Base-by-base conservation (phyloP, 345 rosid species). In the Nephelium lappaceum region DNA sequence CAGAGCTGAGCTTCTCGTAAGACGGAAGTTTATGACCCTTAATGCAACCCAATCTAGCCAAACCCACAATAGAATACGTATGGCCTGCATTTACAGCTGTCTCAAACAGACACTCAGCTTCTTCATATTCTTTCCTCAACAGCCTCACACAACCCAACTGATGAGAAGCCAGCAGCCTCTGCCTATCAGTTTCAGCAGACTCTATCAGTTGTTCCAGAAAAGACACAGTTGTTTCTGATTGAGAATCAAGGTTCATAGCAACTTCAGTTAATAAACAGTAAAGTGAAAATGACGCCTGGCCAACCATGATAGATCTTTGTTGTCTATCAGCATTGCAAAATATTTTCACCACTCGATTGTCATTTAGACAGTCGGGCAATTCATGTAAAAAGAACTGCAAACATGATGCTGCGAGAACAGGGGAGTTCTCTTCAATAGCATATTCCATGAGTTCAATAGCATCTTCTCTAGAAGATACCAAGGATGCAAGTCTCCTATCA, bases 361-460 rank as follows among this genome's bases (percentile, higher is more conserved):
- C 97, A 16, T 81, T 89, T 84, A 96, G 81, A 84, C 97, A 91
- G 67, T 89, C 89, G 2, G 98, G 98, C 69, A 96, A 80, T 70
- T 94, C 91, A 18, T 82, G 89, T 41, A 96, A 88, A 83, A 96
- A 91, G 42, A 84, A 83, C 79, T 93, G 99, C 86, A 96, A 82
- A 86, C 99, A 96, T 6, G 97, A 89, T 7, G 91, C 94, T 60
- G 98, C 99, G 49, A 96, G 88, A 73, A 93, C 90, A 64, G 91
- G 91, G 47, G 91, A 89, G 79, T 85, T 86, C 84, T 96, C 94
- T 85, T 90, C 89, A 5, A 93, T 87, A 36, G 99, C 97, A 72
- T 89, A 96, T 74, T 92, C 99, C 90, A 96, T 89, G 78, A 96
- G 95, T 83, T 94, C 95, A 69, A 94, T 82, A 11, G 98, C 97